Percentiles rank a stretch among this genome's conserved stretches.
These are phyloP conservation scores for Barnettozyma sp. DNA, from an alignment of 805 yeast genomes.

Conservation along the genomic window DNA sequence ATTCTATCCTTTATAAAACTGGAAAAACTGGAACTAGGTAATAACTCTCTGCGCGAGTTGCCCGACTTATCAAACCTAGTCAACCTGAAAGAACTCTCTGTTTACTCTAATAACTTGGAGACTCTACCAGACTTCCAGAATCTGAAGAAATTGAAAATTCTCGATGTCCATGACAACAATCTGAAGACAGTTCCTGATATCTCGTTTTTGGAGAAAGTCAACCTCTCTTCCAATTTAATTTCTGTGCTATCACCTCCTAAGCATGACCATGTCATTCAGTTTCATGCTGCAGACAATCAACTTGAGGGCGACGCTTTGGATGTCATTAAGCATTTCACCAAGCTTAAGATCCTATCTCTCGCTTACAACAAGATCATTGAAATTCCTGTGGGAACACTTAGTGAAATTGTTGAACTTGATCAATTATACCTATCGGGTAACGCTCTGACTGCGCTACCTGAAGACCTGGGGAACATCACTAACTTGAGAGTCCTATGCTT, in stretches of 20 bases:
- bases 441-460: slow-evolving; percentile 66
- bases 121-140: slow-evolving; percentile 60
- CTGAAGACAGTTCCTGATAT: slow-evolving; percentile 54
- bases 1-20: slow-evolving; percentile 58
- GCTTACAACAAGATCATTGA: slow-evolving; percentile 83
- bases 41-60: slow-evolving; percentile 71
- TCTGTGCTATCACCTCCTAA: slow-evolving; percentile 34
- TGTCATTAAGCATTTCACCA: slow-evolving; percentile 49
- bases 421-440: slow-evolving; percentile 82
- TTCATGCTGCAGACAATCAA: slow-evolving; percentile 78
- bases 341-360: slow-evolving; percentile 59
- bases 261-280: slow-evolving; percentile 37
- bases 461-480: slow-evolving; percentile 64
- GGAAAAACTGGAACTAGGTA: slow-evolving; percentile 69
- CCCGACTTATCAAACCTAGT: slow-evolving; percentile 63
- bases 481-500: slow-evolving; percentile 55
- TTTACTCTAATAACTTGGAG: slow-evolving; percentile 68
- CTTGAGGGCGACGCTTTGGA: slow-evolving; percentile 73
- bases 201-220: slow-evolving; percentile 40
- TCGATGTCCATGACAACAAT: slow-evolving; percentile 84
- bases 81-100: slow-evolving; percentile 58
- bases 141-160: slow-evolving; percentile 49
- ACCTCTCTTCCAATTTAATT: slow-evolving; percentile 63
- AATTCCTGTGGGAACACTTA: slow-evolving; percentile 66
- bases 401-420: slow-evolving; percentile 47